Percentiles rank a stretch among this genome's conserved stretches.
phyloP scores from a whole-genome alignment of 257 asterid genomes.

The Solanum ossicruentum region DNA sequence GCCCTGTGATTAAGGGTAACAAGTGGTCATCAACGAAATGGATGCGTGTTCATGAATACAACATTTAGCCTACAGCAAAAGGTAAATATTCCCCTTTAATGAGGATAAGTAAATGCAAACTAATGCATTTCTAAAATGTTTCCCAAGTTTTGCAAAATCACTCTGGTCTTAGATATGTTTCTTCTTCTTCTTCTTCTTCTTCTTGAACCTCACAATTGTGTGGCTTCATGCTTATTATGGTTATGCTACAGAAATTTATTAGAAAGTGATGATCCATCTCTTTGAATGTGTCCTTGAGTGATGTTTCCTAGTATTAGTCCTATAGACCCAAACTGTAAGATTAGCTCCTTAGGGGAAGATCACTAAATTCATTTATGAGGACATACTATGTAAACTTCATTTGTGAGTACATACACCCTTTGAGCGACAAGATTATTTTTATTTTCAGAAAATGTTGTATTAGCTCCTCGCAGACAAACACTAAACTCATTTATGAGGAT shows the following conservation, averaged over 20 bases:
- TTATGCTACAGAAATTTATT: background rate
- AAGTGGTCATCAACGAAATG: slow-evolving; percentile 43
- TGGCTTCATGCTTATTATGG: background rate
- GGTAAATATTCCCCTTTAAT: background rate
- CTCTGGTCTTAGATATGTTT: background rate
- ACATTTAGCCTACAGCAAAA: slow-evolving; percentile 1
- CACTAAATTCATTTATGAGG: background rate
- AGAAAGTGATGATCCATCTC: background rate
- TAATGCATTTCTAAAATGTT: background rate
- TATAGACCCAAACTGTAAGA: background rate
- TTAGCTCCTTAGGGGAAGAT: background rate
- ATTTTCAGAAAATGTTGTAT: background rate
- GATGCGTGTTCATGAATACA: slow-evolving; percentile 26
- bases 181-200: background rate
- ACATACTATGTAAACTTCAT: background rate
- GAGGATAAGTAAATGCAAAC: background rate
- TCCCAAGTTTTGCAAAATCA: background rate
- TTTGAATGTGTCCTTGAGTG: background rate
- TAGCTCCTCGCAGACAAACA: background rate
- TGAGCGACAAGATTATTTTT: background rate
- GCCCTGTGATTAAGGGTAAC: slow-evolving; percentile 34
- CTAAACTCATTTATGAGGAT: background rate
- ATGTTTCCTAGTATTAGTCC: background rate
- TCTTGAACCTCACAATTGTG: background rate
- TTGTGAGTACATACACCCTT: background rate